phyloP scores from a whole-genome alignment of 2,329 filamentous ascomycete species.

The Arthrobotrys sinensis region DNA sequence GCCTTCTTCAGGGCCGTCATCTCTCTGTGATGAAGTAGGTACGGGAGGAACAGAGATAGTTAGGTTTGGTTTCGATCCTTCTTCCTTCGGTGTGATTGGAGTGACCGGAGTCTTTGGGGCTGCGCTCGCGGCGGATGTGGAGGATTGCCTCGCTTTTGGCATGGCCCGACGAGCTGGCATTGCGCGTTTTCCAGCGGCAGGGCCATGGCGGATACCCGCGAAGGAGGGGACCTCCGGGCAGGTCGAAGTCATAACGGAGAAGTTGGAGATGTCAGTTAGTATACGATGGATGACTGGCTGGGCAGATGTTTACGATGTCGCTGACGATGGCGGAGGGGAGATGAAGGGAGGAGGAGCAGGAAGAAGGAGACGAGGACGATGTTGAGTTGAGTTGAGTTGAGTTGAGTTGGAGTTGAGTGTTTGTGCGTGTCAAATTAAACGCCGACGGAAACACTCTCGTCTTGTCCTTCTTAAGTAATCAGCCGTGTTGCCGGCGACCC shows the following conservation, averaged over 20 bases:
- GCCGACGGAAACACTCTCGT: not conserved
- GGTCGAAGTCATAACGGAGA: slow-evolving; percentile 34
- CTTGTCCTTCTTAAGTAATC: too few relatives aligned
- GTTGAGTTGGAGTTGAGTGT: slow-evolving; percentile 19
- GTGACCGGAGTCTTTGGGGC: slow-evolving; percentile 33
- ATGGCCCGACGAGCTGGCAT: slow-evolving; percentile 49
- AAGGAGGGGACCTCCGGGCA: slow-evolving; percentile 55
- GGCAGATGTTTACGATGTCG: slow-evolving; percentile 3
- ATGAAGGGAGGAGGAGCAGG: not conserved
- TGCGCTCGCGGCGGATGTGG: slow-evolving; percentile 27
- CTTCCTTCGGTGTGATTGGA: slow-evolving; percentile 14
- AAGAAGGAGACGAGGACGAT: not conserved
- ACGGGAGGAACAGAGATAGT: slow-evolving; percentile 18
- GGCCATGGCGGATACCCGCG: slow-evolving; percentile 33
- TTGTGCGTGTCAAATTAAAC: slow-evolving; percentile 25
- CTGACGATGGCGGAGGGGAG: slow-evolving; percentile 31
- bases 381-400: not conserved
- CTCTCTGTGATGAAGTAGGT: slow-evolving; percentile 13
- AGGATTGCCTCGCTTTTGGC: slow-evolving; percentile 53
- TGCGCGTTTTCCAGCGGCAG: slow-evolving; percentile 46
- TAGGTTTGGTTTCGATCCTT: slow-evolving; percentile 42
- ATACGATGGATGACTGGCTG: not conserved
- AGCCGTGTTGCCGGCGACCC: too few relatives aligned
- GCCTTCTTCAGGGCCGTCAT: slow-evolving; percentile 57
- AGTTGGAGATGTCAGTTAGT: not conserved